Conservation (phyloP, 495 filamentous ascomycete species). For the Penicillium egyptiacum region DNA sequence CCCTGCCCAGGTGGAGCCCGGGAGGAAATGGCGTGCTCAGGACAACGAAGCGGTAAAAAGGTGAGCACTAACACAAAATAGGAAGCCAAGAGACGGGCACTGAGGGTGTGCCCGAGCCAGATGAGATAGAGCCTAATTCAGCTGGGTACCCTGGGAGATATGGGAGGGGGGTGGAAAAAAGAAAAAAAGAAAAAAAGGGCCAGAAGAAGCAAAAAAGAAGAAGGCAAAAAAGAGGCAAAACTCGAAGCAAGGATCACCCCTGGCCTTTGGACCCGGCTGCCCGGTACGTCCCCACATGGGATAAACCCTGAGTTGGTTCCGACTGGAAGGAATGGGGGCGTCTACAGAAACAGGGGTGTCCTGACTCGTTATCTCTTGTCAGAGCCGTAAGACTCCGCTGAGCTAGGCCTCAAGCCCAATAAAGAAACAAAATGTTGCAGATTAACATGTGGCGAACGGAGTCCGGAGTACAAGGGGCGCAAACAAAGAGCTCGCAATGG, state of each 20-base stretch:
- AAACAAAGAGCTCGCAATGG: neutral
- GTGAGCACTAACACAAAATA: constrained; percentile 1
- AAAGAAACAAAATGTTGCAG: neutral
- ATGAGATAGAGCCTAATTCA: neutral
- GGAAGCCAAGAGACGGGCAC: neutral
- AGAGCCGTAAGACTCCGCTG: neutral
- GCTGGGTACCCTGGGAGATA: neutral
- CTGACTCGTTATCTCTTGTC: neutral
- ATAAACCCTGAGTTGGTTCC: constrained; percentile 4
- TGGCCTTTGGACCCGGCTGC: constrained; percentile 1
- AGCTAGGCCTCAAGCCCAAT: neutral
- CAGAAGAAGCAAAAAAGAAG: neutral
- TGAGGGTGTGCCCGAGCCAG: neutral
- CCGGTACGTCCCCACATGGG: constrained; percentile 7
- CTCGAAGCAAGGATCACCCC: constrained; percentile 4
- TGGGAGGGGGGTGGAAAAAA: neutral
- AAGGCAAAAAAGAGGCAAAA: constrained; percentile 1
- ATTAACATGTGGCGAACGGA: neutral
- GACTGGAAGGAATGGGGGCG: constrained; percentile 1
- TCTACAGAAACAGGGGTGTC: constrained; percentile 3
- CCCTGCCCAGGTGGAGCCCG: no score
- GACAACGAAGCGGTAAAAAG: neutral
- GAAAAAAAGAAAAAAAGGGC: neutral
- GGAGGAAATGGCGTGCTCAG: neutral
- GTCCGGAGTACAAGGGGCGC: neutral